Evolutionary conservation across 2,329 filamentous ascomycete genomes (phyloP).

Genomic region (Lojkania enalia): DNA sequence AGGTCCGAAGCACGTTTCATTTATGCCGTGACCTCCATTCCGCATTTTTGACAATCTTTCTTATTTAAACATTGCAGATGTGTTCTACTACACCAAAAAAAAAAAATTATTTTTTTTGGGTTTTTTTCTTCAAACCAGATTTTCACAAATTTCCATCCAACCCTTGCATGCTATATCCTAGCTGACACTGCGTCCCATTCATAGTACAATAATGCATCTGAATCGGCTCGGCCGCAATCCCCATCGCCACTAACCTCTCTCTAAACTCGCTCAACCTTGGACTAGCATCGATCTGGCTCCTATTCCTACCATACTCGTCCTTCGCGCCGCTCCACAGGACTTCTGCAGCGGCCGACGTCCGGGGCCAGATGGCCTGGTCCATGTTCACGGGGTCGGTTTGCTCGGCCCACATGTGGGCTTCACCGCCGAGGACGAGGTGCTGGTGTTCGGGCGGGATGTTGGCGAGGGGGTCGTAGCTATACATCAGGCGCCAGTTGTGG

Average conservation of each 20-base stretch:
- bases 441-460: constrained; percentile 65
- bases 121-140: too few species aligned
- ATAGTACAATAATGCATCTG: constrained; percentile 75
- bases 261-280: constrained; percentile 63
- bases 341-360: constrained; percentile 73
- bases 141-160: too few species aligned
- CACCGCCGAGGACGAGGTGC: constrained; percentile 76
- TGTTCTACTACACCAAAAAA: too few species aligned
- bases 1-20: too few species aligned
- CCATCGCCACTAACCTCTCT: constrained; percentile 49
- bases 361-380: constrained; percentile 77
- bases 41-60: too few species aligned
- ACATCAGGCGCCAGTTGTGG: constrained; percentile 82
- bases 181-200: constrained; percentile 57
- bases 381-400: constrained; percentile 74
- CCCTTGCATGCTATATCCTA: too few species aligned
- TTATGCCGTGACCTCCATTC: too few species aligned
- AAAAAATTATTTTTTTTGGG: too few species aligned
- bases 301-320: constrained; percentile 67
- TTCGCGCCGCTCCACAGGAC: constrained; percentile 76
- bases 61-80: too few species aligned
- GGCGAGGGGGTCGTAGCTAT: constrained; percentile 74
- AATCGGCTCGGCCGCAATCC: constrained; percentile 66
- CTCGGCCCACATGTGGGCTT: constrained; percentile 81
- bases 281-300: constrained; percentile 70